Conservation (phyloP, 768 basidiomycete species). For the Calvatia gigantea region DNA sequence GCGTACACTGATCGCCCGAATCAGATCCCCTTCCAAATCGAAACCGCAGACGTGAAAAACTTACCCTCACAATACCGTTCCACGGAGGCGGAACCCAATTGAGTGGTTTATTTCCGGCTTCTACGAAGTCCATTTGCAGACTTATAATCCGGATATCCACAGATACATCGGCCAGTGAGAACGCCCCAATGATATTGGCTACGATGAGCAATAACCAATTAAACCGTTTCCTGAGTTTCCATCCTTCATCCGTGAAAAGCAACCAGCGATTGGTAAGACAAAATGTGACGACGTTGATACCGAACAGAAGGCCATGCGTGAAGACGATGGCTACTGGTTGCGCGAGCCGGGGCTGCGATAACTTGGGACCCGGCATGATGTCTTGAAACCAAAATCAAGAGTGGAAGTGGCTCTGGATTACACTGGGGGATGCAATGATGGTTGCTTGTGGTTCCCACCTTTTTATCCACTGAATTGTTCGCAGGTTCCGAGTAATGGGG, state of each 20-base stretch:
- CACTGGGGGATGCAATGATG: too few relatives aligned
- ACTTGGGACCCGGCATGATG: too few relatives aligned
- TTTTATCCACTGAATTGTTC: too few relatives aligned
- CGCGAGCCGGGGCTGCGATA: too few relatives aligned
- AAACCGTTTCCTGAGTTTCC: slow-evolving; percentile 1
- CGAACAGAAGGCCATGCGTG: not conserved
- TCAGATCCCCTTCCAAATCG: not conserved
- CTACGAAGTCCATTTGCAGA: not conserved
- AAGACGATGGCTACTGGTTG: not conserved
- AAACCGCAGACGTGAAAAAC: not conserved
- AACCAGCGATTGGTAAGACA: slow-evolving; percentile 2
- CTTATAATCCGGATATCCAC: not conserved
- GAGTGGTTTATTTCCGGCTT: not conserved
- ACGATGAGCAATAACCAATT: not conserved
- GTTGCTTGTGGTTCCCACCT: too few relatives aligned
- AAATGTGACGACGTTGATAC: not conserved
- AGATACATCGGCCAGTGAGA: not conserved
- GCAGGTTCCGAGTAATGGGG: too few relatives aligned
- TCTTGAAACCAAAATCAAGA: too few relatives aligned
- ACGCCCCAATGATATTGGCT: not conserved
- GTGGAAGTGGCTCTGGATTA: too few relatives aligned
- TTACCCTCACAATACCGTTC: not conserved
- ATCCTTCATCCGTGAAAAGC: slow-evolving; percentile 9
- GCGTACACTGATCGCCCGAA: not conserved
- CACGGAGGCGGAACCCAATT: not conserved